Base-by-base conservation (phyloP, 805 yeast genomes). In the Metschnikowia cerradonensis region DNA sequence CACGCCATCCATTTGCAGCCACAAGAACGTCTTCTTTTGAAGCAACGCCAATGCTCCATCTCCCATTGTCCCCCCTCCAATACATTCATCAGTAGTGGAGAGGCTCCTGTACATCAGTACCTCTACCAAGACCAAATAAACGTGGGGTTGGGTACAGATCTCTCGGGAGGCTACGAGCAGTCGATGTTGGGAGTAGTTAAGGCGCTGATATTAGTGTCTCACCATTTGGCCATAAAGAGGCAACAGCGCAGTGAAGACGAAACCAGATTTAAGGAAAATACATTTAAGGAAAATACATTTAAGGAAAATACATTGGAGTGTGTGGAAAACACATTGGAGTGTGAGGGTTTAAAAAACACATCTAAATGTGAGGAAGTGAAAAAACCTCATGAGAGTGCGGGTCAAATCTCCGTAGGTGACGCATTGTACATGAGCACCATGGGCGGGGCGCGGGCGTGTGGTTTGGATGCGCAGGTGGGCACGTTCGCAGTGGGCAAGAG, bases 61-160 rank as follows among this genome's bases (percentile, higher is more conserved):
- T 79, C 96, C 4, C 98, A 94, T 67, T 92, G 99, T 70, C 99
- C 99, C 2, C 82, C 90, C 10, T 88, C 96, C 15, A 92, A 92
- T 66, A 82, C 96, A 1, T 82, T 94, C 15, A 77, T 92, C 51
- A 84, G 96, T 0, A 85, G 95, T 10, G 99, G 99, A 15, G 95
- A 90, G 66, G 91, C 96, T 7, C 85, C 90, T 17, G 81, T 92
- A 10, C 78, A 86, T 57, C 56, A 65, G 50, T 57, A 52, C 44
- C 69, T 89, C 39, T 71, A 90, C 49, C 75, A 84, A 42, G 76
- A 78, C 37, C 80, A 78, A 10, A 77, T 90, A 52, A 86, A 88
- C 49, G 95, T 94, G 20, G 81, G 95, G 7, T 74, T 92, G 46
- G 78, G 78, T 15, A 71, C 78, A 6, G 78, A 73, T 51, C 58